Evolutionary conservation across 768 basidiomycete species (phyloP), one percentile per base, ranked within the genome.

Genomic region (Cyclocybe cylindracea): DNA sequence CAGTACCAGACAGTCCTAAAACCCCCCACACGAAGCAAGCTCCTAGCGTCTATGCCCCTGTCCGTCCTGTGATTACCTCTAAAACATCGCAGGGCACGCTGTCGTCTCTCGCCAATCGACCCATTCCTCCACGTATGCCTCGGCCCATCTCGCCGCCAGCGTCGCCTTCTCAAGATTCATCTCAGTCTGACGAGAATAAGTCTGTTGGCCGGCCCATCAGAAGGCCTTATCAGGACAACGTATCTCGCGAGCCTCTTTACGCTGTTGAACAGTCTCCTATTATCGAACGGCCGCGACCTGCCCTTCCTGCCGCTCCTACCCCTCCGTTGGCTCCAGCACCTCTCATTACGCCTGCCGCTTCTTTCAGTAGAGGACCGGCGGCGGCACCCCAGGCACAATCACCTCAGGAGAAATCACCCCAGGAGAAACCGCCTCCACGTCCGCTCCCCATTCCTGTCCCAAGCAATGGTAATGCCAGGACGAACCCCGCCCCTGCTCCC

Each of bases 71-170:
- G 10, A 56, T 66, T 40, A 55, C 62, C 39, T 53, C 57, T 29
- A 65, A 70, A 61, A 57, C 66, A 38, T 74, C 77, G 4, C 65
- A 66, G 51, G 71, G 67, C 11, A 78, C 73, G 48, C 53, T 80
- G 37, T 72, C 78, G 6, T 73, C 78, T 36, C 70, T 85, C 50
- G 82, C 82, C 3, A 84, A 85, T 61, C 69, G 74, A 38, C 84
- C 84, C 16, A 69, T 84, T 44, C 83, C 83, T n/a, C 84, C 84
- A 46, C 82, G 83, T 38, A 80, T 78, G 55, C 81, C 78, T 57
- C 70, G 66, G 36, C 73, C 78, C 46, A 69, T 73, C 18, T 77
- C 79, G 8, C 78, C 78, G 43, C 76, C 78, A n/a, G 68, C 77
- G 5, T 79, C 79, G 7, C 76, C 78, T 19, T 61, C 69, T 32